Evolutionary conservation across 75 land plant genomes (phyloP), one percentile per base, ranked within the genome.

Genomic region (Azolla pinnata): DNA sequence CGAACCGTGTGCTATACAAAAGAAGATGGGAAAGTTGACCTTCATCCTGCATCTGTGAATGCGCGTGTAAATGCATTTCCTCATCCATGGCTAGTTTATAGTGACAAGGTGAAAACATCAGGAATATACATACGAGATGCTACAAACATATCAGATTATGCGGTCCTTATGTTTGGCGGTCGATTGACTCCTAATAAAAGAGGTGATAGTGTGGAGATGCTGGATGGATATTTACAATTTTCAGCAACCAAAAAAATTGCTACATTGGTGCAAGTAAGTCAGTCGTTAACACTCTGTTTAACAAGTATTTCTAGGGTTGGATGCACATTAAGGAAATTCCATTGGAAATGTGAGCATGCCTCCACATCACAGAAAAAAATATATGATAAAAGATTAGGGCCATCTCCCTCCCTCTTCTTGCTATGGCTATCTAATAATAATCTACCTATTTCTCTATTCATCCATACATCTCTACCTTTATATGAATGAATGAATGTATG

Each of bases 1-100:
- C 62, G 90, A 29, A 81, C 87, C 1, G 85, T 74, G 24, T 75
- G 85, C 48, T 88, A 76, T 42, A 92, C 82, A 29, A 92, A 88
- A 75, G 96, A 92, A 44, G 97, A 88, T 60, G 97, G 97, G 14
- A 85, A 81, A 77, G 97, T 92, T 34, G 82, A 78, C 29, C 78
- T 83, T 57, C 97, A 92, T 67, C 97, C 97, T 19, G 70, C 90
- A 28, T 92, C 97, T n/a, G 97, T 92, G 18, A 92, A 92, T 62
- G 80, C 86, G 27, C 80, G 83, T 1, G 70, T 79, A 19, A 75
- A 70, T 61, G 12, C 40, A 17, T 92, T 92, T 65, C 87, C 97
- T 32, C 60, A 80, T 48, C 96, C 97, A 44, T 92, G 84, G 75
- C 82, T 92, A 69, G 84, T 92, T 25, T 92, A 88, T 61, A 88